These are phyloP conservation scores for Amanita rimosa DNA, from an alignment of 768 basidiomycete genomes.

Conservation along the genomic window DNA sequence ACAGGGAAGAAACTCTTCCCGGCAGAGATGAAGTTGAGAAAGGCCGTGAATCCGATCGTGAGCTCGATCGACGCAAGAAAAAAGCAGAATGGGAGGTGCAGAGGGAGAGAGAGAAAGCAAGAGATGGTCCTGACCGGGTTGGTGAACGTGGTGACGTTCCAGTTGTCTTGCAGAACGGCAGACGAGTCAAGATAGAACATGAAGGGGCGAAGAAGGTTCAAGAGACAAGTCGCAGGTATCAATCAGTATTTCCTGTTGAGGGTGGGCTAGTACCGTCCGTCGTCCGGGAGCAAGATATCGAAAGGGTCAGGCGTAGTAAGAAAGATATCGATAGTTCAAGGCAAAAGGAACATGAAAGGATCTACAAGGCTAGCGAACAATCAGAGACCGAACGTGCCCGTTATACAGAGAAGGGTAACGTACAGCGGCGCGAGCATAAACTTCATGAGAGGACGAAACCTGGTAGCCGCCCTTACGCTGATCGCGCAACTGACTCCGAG, in stretches of 20 bases:
- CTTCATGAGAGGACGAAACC: not conserved
- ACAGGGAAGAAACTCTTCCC: not conserved
- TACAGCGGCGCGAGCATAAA: not conserved
- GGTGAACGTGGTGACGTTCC: constrained; percentile 6
- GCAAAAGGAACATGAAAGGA: constrained; percentile 1
- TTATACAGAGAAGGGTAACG: constrained; percentile 4
- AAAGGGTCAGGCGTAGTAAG: not conserved
- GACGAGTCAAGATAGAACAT: constrained; percentile 6
- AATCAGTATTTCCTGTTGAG: not conserved
- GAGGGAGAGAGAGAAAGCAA: constrained; percentile 8
- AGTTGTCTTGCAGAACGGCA: constrained; percentile 7
- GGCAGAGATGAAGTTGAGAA: constrained; percentile 6
- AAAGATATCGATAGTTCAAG: not conserved
- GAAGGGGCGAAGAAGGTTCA: constrained; percentile 3
- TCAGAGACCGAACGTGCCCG: constrained; percentile 1
- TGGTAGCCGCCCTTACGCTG: not conserved
- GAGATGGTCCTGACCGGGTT: not conserved
- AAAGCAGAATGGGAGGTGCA: constrained; percentile 10
- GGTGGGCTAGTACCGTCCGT: not conserved
- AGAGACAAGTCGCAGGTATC: constrained; percentile 2
- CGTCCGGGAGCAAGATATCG: not conserved
- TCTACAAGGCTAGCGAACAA: not conserved
- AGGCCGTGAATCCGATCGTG: constrained; percentile 7
- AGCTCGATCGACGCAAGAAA: constrained; percentile 8
- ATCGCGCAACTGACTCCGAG: constrained; percentile 3